Percentiles rank a stretch among this genome's conserved stretches.
phyloP scores from a whole-genome alignment of 257 asterid genomes.

The Fraxinus americana region DNA sequence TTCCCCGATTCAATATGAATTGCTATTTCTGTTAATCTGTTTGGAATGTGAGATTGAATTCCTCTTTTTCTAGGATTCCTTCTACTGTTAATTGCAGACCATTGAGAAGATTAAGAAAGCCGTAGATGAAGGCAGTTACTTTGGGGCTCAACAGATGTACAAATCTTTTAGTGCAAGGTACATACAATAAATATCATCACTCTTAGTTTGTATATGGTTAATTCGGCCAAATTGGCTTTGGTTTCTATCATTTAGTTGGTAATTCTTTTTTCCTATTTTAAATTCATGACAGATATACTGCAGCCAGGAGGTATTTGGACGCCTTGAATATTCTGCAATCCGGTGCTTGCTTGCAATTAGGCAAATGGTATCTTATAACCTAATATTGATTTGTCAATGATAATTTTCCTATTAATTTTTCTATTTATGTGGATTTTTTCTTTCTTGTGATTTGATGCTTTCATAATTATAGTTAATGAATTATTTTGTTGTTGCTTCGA shows the following conservation, averaged over 20 bases:
- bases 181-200: neutral
- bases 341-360: slow-evolving; percentile 91
- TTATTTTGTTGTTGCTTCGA: no score
- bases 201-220: neutral
- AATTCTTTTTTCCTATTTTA: neutral
- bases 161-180: slow-evolving; percentile 91
- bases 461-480: no score
- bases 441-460: no score
- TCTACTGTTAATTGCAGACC: slow-evolving; percentile 45
- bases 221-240: slow-evolving; percentile 3
- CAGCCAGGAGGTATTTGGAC: slow-evolving; percentile 65
- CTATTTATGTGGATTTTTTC: no score
- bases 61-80: neutral
- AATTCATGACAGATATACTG: slow-evolving; percentile 55
- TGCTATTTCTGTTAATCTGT: neutral
- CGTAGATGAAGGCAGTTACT: slow-evolving; percentile 75
- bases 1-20: no score
- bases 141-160: slow-evolving; percentile 98
- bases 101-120: slow-evolving; percentile 74
- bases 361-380: no score
- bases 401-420: no score
- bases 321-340: slow-evolving; percentile 85
- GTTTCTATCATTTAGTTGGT: neutral
- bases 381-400: no score
- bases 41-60: neutral